Percentiles rank a stretch among this genome's conserved stretches.
Evolutionary conservation across 345 rosid species (phyloP).

Genomic region (Isatis tinctoria): DNA sequence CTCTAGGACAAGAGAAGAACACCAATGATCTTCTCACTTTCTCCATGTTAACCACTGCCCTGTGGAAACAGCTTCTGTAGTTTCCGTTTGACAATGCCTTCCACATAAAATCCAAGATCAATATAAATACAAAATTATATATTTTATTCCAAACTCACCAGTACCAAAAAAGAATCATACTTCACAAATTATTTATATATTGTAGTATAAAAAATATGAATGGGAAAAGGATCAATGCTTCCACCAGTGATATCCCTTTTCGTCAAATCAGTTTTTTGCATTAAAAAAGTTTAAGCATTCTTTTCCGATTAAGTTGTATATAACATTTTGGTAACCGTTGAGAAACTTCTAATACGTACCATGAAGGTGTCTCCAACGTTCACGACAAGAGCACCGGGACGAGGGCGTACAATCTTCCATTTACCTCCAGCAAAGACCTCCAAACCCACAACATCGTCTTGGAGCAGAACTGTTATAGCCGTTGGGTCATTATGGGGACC

Average conservation of each 20-base stretch:
- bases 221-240: background rate
- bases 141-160: background rate
- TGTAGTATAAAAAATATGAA: no score
- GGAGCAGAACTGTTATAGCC: conserved; percentile 44
- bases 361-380: conserved; percentile 59
- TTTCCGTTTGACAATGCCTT: conserved; percentile 50
- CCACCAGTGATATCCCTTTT: background rate
- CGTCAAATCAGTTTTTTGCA: background rate
- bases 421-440: conserved; percentile 35
- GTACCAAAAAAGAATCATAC: background rate
- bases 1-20: conserved; percentile 44
- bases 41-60: conserved; percentile 44
- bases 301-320: background rate
- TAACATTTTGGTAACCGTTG: background rate
- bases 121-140: background rate
- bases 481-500: conserved; percentile 43
- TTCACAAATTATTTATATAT: background rate
- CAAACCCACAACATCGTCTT: conserved; percentile 54
- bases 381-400: conserved; percentile 43
- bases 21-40: conserved; percentile 40
- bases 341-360: conserved; percentile 27
- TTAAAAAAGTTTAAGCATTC: background rate
- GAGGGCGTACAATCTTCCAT: conserved; percentile 44
- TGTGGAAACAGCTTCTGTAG: conserved; percentile 44
- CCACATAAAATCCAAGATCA: conserved; percentile 13